A percentile compares a stretch with the other conserved stretches of the same genome.
Conservation (phyloP, 2,329 filamentous ascomycete species). For the Colletotrichum lindemuthianum region DNA sequence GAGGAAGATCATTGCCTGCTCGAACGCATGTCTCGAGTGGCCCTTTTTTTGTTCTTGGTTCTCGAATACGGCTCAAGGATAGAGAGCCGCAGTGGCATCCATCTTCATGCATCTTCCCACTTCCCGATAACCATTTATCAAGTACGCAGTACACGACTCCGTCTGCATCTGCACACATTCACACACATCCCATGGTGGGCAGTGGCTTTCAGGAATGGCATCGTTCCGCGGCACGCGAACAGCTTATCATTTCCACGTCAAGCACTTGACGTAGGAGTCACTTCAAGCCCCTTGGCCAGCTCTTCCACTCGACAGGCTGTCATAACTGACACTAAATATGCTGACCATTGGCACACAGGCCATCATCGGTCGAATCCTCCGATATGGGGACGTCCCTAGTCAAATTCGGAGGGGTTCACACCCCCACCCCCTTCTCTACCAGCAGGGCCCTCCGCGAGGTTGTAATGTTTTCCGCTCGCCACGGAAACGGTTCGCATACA, state of each 20-base stretch:
- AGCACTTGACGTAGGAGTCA: constrained; percentile 7
- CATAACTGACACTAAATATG: neutral
- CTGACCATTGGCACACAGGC: constrained; percentile 15
- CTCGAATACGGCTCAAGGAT: constrained; percentile 5
- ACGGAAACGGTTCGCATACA: constrained; percentile 17
- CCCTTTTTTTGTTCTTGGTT: neutral
- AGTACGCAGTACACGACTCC: neutral
- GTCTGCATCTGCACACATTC: no score
- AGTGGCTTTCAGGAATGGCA: no score
- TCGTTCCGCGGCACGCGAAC: constrained; percentile 8
- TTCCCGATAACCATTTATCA: constrained; percentile 20
- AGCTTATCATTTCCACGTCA: constrained; percentile 15
- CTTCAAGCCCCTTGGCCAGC: constrained; percentile 22
- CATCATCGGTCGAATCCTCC: constrained; percentile 20
- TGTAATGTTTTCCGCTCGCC: constrained; percentile 25
- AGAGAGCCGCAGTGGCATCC: constrained; percentile 3
- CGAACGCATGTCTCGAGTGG: neutral
- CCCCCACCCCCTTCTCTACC: constrained; percentile 8
- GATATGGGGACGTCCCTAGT: constrained; percentile 24
- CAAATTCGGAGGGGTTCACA: constrained; percentile 15
- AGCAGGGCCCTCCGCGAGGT: constrained; percentile 20
- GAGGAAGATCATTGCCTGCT: no score
- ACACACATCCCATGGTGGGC: no score
- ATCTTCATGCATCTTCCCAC: constrained; percentile 25
- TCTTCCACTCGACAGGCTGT: constrained; percentile 2